Conservation (phyloP, 1,284 basidiomycete species). For the Ceratobasidium sp. region DNA sequence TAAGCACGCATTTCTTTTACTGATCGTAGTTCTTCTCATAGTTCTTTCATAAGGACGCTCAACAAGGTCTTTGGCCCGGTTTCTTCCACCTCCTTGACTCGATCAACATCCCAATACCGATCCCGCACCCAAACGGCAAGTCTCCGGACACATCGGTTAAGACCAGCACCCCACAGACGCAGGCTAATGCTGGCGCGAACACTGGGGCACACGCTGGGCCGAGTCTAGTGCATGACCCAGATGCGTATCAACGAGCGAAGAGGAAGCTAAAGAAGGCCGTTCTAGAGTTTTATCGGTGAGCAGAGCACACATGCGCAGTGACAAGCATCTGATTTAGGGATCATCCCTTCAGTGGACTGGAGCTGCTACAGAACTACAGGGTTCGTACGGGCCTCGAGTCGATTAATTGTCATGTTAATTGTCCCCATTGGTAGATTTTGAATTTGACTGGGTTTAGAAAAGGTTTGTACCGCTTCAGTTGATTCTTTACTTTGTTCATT, state of each 20-base stretch:
- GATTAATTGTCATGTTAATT: not conserved
- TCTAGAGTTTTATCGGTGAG: conserved; percentile 84
- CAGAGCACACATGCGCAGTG: conserved; percentile 42
- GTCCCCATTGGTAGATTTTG: conserved; percentile 65
- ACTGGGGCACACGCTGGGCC: conserved; percentile 24
- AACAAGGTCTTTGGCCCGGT: conserved; percentile 43
- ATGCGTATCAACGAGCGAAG: conserved; percentile 84
- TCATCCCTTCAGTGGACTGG: conserved; percentile 66
- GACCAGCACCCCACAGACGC: conserved; percentile 17
- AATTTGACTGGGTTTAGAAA: conserved; percentile 93
- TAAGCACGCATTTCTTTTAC: conserved; percentile 50
- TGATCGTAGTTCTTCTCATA: not conserved
- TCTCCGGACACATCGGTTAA: conserved; percentile 38
- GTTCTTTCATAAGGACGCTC: conserved; percentile 40
- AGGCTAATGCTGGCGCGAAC: not conserved
- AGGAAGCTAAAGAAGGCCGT: conserved; percentile 84
- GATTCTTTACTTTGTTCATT: not conserved
- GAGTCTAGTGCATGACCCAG: conserved; percentile 63
- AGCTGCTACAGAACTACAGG: conserved; percentile 87
- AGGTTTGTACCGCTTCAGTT: conserved; percentile 46
- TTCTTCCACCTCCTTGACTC: conserved; percentile 42
- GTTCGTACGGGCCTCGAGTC: conserved; percentile 59
- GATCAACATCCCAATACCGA: conserved; percentile 10
- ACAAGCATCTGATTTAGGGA: not conserved
- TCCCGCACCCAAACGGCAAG: not conserved